Conservation (phyloP, 2,329 filamentous ascomycete genomes). For the Metarhizium album region DNA sequence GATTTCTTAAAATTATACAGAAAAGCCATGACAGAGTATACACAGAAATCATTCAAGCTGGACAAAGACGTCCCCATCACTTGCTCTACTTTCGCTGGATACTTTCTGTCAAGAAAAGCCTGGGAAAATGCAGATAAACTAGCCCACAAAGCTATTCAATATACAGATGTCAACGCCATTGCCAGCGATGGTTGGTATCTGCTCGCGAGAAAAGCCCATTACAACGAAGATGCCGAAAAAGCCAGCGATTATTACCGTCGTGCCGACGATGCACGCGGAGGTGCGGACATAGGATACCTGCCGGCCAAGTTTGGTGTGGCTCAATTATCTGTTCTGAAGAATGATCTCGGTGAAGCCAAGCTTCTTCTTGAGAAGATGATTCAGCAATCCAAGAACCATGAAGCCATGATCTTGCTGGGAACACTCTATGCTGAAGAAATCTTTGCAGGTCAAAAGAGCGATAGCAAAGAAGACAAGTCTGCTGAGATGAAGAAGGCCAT, state of each 20-base stretch:
- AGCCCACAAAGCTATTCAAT: slow-evolving; percentile 86
- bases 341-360: slow-evolving; percentile 84
- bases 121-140: slow-evolving; percentile 75
- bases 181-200: slow-evolving; percentile 98
- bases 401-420: slow-evolving; percentile 85
- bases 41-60: slow-evolving; percentile 84
- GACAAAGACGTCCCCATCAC: slow-evolving; percentile 86
- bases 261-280: slow-evolving; percentile 84
- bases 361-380: slow-evolving; percentile 90
- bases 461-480: slow-evolving; percentile 76
- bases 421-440: slow-evolving; percentile 92
- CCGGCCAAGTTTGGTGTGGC: slow-evolving; percentile 92
- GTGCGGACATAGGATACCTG: slow-evolving; percentile 79
- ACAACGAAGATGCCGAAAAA: slow-evolving; percentile 60
- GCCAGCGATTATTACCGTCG: slow-evolving; percentile 81
- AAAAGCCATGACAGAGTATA: slow-evolving; percentile 89
- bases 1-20: slow-evolving; percentile 80
- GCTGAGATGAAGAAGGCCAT: slow-evolving; percentile 81
- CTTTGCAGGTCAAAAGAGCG: slow-evolving; percentile 62
- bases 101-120: slow-evolving; percentile 76
- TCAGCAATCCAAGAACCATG: slow-evolving; percentile 69
- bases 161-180: slow-evolving; percentile 91
- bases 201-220: slow-evolving; percentile 83
- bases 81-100: slow-evolving; percentile 80
- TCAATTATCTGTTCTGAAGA: slow-evolving; percentile 75